Evolutionary conservation across 1,139 yeast species (phyloP).

Genomic region (Suhomyces bribrorum): DNA sequence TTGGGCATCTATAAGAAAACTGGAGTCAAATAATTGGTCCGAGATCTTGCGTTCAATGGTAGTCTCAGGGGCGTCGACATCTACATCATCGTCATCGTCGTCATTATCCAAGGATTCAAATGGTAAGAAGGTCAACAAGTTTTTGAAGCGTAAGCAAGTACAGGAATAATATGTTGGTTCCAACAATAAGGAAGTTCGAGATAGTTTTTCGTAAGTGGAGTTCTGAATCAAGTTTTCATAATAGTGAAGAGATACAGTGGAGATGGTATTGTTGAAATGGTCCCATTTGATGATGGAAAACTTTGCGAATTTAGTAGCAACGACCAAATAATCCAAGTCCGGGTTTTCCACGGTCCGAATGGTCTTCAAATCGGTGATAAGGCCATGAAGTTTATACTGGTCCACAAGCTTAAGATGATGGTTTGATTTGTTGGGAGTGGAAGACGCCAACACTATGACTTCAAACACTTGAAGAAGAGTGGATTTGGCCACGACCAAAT

Average conservation of each 20-base stretch:
- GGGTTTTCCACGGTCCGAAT: constrained; percentile 54
- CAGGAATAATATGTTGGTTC: constrained; percentile 66
- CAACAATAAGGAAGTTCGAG: constrained; percentile 52
- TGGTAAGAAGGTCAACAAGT: constrained; percentile 74
- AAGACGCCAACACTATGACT: constrained; percentile 29
- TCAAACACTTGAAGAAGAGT: constrained; percentile 70
- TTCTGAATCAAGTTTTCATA: constrained; percentile 71
- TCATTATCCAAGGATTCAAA: constrained; percentile 50
- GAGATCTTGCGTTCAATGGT: constrained; percentile 5
- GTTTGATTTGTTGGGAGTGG: constrained; percentile 23
- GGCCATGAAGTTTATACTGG: constrained; percentile 75
- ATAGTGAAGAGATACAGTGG: constrained; percentile 80
- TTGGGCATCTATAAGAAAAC: constrained; percentile 59
- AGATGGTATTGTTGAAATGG: constrained; percentile 46
- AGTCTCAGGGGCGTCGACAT: constrained; percentile 21
- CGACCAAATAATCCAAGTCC: constrained; percentile 57
- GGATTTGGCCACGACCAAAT: constrained; percentile 71
- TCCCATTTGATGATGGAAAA: constrained; percentile 79
- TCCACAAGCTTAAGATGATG: constrained; percentile 54
- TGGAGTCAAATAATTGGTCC: constrained; percentile 40
- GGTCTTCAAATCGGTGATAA: constrained; percentile 57
- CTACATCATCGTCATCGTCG: constrained; percentile 41
- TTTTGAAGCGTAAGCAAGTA: constrained; percentile 67
- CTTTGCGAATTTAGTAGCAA: constrained; percentile 77
- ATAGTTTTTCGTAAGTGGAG: constrained; percentile 48